Evolutionary conservation across 2,329 filamentous ascomycete genomes (phyloP).

Genomic region (Alternaria sp.): DNA sequence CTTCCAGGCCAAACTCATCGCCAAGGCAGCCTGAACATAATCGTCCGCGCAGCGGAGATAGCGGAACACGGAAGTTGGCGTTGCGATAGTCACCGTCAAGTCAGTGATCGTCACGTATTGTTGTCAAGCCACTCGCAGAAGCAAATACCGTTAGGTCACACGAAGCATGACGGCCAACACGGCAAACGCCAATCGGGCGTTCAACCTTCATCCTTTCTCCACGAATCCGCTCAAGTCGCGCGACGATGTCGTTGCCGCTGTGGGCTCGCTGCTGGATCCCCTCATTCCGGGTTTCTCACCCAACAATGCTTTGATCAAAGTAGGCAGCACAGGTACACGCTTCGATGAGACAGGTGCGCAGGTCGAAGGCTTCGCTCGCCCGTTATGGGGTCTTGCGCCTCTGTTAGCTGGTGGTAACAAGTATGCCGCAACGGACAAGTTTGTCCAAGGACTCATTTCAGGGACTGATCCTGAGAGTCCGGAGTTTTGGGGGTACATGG

Average conservation of each 20-base stretch:
- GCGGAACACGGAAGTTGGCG: background rate
- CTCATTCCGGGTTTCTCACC: constrained; percentile 75
- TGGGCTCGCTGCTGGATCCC: constrained; percentile 67
- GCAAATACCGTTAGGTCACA: background rate
- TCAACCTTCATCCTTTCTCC: constrained; percentile 51
- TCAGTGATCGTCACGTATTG: background rate
- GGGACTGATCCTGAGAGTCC: constrained; percentile 72
- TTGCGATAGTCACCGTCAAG: background rate
- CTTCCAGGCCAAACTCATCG: background rate
- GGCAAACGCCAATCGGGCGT: constrained; percentile 51
- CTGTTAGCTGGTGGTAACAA: constrained; percentile 71
- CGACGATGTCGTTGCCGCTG: constrained; percentile 52
- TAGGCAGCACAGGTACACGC: constrained; percentile 73
- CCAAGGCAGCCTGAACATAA: background rate
- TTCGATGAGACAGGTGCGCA: constrained; percentile 81
- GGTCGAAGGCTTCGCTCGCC: constrained; percentile 76
- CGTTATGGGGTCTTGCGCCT: constrained; percentile 76
- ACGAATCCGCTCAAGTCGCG: constrained; percentile 50
- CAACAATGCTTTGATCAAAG: constrained; percentile 67
- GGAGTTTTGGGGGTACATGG: constrained; percentile 79
- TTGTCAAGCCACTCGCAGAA: constrained; percentile 5
- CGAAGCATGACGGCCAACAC: constrained; percentile 33
- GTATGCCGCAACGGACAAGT: constrained; percentile 69
- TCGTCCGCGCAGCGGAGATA: constrained; percentile 10
- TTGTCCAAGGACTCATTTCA: constrained; percentile 72